Conservation (phyloP, 768 basidiomycete species). For the Daedaleopsis nitida region DNA sequence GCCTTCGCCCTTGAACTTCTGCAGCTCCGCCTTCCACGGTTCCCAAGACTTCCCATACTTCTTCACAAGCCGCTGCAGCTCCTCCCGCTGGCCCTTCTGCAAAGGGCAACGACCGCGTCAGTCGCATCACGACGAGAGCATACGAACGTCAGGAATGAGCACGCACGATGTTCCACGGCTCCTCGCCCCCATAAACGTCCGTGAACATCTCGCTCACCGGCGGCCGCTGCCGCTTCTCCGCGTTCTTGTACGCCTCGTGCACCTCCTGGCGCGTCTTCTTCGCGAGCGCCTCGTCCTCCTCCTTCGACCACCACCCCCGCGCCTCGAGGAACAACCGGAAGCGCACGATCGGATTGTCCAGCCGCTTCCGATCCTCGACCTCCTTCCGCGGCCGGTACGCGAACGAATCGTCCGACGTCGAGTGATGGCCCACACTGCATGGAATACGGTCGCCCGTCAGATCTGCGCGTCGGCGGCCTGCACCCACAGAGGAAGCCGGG, state of each 20-base stretch:
- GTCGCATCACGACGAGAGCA: not conserved
- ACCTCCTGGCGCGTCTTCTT: constrained; percentile 70
- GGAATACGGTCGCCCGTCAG: too few species aligned
- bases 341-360: constrained; percentile 86
- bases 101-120: not conserved
- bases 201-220: constrained; percentile 82
- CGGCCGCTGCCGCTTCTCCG: constrained; percentile 68
- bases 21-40: constrained; percentile 81
- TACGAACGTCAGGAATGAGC: not conserved
- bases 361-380: constrained; percentile 88
- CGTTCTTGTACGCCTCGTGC: constrained; percentile 74
- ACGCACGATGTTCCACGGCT: constrained; percentile 84
- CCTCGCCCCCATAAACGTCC: constrained; percentile 85
- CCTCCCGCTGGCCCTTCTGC: constrained; percentile 83
- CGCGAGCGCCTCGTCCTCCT: constrained; percentile 74
- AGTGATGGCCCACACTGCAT: constrained; percentile 86
- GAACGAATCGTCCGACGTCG: constrained; percentile 94
- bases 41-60: constrained; percentile 90
- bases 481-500: not conserved
- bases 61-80: constrained; percentile 68
- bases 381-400: constrained; percentile 89
- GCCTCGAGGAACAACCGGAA: constrained; percentile 87
- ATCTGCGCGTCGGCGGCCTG: not conserved
- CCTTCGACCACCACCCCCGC: constrained; percentile 80
- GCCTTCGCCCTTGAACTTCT: constrained; percentile 74